Evolutionary conservation across 2,329 filamentous ascomycete genomes (phyloP).

Genomic region (Exophiala oligosperma): DNA sequence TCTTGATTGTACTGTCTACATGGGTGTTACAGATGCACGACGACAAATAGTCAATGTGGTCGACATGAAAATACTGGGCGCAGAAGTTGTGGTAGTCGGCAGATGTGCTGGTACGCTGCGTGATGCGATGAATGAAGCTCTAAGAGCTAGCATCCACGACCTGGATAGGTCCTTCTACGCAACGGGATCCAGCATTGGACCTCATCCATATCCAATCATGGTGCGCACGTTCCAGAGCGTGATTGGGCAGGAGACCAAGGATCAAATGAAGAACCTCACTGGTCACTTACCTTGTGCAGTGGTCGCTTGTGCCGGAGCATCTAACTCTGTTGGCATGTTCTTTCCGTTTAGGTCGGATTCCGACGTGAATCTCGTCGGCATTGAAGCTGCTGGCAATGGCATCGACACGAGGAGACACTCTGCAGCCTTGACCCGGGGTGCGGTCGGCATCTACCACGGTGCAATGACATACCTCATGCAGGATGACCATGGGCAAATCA

Average conservation of each 20-base stretch:
- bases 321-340: conserved; percentile 97
- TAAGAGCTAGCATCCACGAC: conserved; percentile 90
- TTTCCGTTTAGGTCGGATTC: conserved; percentile 88
- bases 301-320: conserved; percentile 92
- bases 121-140: conserved; percentile 90
- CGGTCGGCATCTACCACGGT: conserved; percentile 91
- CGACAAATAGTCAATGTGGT: conserved; percentile 97
- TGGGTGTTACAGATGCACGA: conserved; percentile 96
- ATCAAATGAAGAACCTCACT: conserved; percentile 80
- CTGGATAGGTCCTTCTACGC: conserved; percentile 97
- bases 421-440: conserved; percentile 81
- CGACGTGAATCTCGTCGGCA: conserved; percentile 83
- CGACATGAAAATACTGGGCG: conserved; percentile 94
- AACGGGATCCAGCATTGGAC: conserved; percentile 96
- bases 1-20: conserved; percentile 97
- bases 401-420: conserved; percentile 82
- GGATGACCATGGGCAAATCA: conserved; percentile 87
- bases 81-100: conserved; percentile 88
- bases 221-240: conserved; percentile 97
- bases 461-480: conserved; percentile 95
- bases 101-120: conserved; percentile 80
- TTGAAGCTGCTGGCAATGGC: conserved; percentile 93
- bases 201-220: conserved; percentile 96
- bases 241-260: conserved; percentile 91
- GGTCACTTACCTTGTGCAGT: conserved; percentile 94